Evolutionary conservation across 2,329 filamentous ascomycete species (phyloP).

Genomic region (Talaromyces marneffei): DNA sequence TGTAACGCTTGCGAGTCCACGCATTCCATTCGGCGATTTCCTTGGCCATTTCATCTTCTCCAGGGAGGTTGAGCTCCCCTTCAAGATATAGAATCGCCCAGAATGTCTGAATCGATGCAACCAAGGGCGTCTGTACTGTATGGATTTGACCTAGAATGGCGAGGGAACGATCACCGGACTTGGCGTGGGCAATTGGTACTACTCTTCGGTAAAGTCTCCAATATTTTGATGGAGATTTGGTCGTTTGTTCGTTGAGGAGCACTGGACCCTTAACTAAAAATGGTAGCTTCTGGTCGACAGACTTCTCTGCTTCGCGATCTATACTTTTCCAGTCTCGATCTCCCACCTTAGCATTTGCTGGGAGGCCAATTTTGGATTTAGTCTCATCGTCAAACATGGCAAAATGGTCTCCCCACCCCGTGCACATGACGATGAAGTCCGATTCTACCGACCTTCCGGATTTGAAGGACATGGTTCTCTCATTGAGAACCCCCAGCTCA

Average conservation of each 20-base stretch:
- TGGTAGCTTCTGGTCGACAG: no score
- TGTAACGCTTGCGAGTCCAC: conserved; percentile 32
- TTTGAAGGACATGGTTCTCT: conserved; percentile 5
- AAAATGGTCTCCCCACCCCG: background rate
- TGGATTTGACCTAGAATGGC: conserved; percentile 30
- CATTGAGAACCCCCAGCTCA: background rate
- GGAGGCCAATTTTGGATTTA: background rate
- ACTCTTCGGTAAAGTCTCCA: background rate
- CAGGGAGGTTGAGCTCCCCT: conserved; percentile 21
- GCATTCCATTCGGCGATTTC: conserved; percentile 29
- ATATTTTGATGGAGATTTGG: no score
- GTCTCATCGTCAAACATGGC: background rate
- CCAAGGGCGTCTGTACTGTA: conserved; percentile 24
- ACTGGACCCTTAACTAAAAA: no score
- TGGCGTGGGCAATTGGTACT: conserved; percentile 19
- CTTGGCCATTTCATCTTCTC: conserved; percentile 22
- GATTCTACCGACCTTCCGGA: background rate
- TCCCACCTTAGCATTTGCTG: background rate
- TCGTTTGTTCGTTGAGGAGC: no score
- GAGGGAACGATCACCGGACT: conserved; percentile 28
- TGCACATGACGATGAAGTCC: background rate
- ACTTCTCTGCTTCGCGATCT: no score
- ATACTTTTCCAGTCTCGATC: no score
- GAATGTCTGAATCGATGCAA: conserved; percentile 27
- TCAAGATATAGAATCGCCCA: conserved; percentile 28